Evolutionary conservation across 2,329 filamentous ascomycete species (phyloP).

Genomic region (Aspergillus brasiliensis): DNA sequence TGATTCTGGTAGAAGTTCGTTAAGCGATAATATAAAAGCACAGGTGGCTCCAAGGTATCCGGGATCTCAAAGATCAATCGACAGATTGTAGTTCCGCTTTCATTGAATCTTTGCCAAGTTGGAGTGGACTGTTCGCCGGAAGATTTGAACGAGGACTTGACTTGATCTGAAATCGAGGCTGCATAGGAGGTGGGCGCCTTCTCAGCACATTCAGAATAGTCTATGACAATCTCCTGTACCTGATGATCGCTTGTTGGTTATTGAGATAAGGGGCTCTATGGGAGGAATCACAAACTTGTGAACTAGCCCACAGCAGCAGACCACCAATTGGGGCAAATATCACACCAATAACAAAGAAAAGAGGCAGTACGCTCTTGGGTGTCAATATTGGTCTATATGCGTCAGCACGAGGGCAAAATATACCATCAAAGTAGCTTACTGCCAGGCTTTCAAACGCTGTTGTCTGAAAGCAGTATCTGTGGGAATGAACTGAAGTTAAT

Average conservation of each 20-base stretch:
- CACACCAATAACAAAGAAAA: conserved; percentile 87
- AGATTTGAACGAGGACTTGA: conserved; percentile 72
- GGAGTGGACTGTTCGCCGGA: conserved; percentile 41
- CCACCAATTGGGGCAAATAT: conserved; percentile 94
- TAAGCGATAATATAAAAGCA: conserved; percentile 91
- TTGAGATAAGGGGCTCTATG: not conserved
- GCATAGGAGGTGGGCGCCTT: conserved; percentile 46
- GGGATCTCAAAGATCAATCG: conserved; percentile 77
- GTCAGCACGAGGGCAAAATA: conserved; percentile 13
- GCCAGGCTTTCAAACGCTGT: conserved; percentile 97
- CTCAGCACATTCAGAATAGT: conserved; percentile 77
- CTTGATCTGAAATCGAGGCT: conserved; percentile 59
- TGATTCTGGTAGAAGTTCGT: conserved; percentile 99
- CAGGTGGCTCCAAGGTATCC: conserved; percentile 75
- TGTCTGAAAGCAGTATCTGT: conserved; percentile 94
- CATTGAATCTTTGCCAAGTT: conserved; percentile 33
- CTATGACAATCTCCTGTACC: conserved; percentile 88
- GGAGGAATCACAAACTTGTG: conserved; percentile 59
- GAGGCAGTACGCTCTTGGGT: conserved; percentile 85
- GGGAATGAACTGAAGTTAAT: conserved; percentile 10
- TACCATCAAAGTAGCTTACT: conserved; percentile 58
- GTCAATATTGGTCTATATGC: conserved; percentile 81
- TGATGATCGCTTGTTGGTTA: conserved; percentile 39
- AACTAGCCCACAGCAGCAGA: conserved; percentile 80
- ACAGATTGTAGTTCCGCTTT: conserved; percentile 59